Evolutionary conservation across 768 basidiomycete species (phyloP), one percentile per base, ranked within the genome.

Genomic region (Pulveroboletus sp.): DNA sequence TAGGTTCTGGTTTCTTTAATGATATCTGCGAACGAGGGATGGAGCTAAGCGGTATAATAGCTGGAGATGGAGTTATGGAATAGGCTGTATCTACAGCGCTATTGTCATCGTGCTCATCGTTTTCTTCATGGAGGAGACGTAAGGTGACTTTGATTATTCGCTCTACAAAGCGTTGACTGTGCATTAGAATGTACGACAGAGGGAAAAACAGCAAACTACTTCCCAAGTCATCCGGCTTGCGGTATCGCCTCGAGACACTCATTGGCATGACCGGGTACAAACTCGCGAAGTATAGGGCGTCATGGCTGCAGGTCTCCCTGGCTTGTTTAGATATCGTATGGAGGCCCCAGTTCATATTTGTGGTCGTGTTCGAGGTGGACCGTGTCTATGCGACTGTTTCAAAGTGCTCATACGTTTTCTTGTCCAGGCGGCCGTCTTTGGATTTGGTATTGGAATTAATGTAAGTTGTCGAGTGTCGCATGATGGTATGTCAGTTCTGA

Each of bases 41-140:
- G 32, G 17, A 30, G 15, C 31, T 63, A 14, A 61, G 42, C 0
- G 15, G 1, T 26, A 5, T 26, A 21, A 6, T 40, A 76, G 71
- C 46, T 79, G 73, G 73, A 60, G 75, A 30, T 79, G 78, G 77
- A 67, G 76, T n/a, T 80, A 80, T 50, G 76, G 75, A 17, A 74
- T 78, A 52, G 79, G 71, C 0, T 73, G 71, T 15, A 73, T 79
- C 9, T 81, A 79, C 57, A 62, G 68, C 35, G 70, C 61, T 3
- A 47, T 77, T n/a, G 73, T 81, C 21, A 61, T 80, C n/a, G 36
- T 58, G 0, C 57, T 80, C 15, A 77, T 81, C 43, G 62, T 62
- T 9, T 55, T 80, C 43, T 73, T 80, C 50, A 58, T 71, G 57
- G 74, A 78, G 43, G 80, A 81, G 52, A 80, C 79, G 76, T 77